Base-by-base conservation (phyloP, 495 filamentous ascomycete species). In the Hypoxylon fuscum region DNA sequence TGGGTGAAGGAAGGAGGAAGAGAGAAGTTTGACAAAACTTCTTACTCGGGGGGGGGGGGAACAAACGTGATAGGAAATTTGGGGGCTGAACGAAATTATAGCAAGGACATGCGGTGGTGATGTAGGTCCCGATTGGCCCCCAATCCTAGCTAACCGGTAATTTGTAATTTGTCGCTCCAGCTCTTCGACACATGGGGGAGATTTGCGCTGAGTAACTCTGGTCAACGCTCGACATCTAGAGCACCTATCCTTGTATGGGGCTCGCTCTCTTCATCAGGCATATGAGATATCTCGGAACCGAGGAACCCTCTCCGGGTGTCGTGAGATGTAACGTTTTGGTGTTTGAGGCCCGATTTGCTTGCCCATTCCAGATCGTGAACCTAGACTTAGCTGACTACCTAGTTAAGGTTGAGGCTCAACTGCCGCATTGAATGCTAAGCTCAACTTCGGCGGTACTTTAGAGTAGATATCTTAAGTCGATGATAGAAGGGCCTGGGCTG, bases 41-140 rank as follows among this genome's bases (percentile, higher is more conserved):
- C n/a, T n/a, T n/a, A n/a, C n/a, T n/a, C n/a, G n/a, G n/a, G n/a
- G n/a, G n/a, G n/a, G n/a, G n/a, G n/a, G n/a, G n/a, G n/a, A 15
- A 5, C 3, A 43, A 20, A 54, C 6, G 14, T 7, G 22, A 37
- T 50, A 10, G 9, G 34, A 38, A 35, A 23, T 21, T 44, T 63
- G 54, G 61, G 54, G 61, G 61, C 37, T 22, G 6, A 31, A 18
- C 38, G 42, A 25, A 27, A 41, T 47, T 6, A 35, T 21, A 48
- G 27, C 35, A 27, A 35, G 48, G 54, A 41, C 61, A 21, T 52
- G 43, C 20, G 42, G 14, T 21, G 38, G 56, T 44, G 44, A 55
- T 55, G 10, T 38, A 35, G 27, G 32, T 20, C 44, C 44, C 50
- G 44, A 62, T 62, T 54, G 49, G 59, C 44, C 50, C 47, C 58